phyloP scores from a whole-genome alignment of 2,329 filamentous ascomycete genomes.

The Alternaria incomplexa region DNA sequence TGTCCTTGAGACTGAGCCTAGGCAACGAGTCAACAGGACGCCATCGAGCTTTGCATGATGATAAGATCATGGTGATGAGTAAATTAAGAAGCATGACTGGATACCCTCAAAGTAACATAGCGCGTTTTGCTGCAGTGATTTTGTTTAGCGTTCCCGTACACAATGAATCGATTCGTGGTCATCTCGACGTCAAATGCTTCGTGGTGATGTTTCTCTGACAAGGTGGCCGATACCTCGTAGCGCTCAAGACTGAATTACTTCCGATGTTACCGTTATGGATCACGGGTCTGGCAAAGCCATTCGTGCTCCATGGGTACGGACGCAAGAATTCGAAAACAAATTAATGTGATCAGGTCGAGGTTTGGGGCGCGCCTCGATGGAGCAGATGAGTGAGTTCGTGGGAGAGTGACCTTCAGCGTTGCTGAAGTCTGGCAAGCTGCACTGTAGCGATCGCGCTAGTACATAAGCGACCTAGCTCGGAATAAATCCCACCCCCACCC shows the following conservation, averaged over 20 bases:
- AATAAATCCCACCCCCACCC: conserved; percentile 25
- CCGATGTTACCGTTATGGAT: background rate
- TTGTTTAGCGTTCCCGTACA: background rate
- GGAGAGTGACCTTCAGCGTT: background rate
- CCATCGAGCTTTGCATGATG: conserved; percentile 16
- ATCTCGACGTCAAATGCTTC: background rate
- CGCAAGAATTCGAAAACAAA: rapidly evolving
- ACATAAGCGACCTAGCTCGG: conserved; percentile 10
- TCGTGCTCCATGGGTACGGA: background rate
- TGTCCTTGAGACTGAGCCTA: conserved; percentile 14
- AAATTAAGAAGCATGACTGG: background rate
- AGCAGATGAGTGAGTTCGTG: background rate
- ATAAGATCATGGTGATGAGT: background rate
- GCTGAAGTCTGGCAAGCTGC: background rate
- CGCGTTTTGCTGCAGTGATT: background rate
- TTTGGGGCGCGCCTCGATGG: background rate
- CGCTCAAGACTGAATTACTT: background rate
- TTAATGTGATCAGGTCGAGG: background rate
- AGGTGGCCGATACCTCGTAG: background rate
- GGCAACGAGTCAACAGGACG: conserved; percentile 13
- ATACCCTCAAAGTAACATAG: background rate
- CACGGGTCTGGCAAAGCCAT: background rate
- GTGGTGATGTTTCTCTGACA: no score
- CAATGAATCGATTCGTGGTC: background rate
- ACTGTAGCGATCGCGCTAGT: conserved; percentile 14